A percentile compares a stretch with the other conserved stretches of the same genome.
Evolutionary conservation across 495 filamentous ascomycete species (phyloP).

Genomic region (Aspergillus asperescens): DNA sequence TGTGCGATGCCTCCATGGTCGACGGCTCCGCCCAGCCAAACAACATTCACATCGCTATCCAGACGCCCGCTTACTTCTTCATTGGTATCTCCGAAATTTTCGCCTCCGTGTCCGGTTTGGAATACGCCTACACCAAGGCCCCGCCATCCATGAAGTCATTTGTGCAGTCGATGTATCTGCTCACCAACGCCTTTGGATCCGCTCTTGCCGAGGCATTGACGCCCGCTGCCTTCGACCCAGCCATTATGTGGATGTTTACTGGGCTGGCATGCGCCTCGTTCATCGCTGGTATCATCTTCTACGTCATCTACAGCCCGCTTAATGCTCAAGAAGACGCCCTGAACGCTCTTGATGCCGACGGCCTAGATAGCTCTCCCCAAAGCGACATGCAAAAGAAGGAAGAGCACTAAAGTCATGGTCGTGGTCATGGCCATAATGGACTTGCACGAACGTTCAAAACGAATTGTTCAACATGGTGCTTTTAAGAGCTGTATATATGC

Average conservation of each 20-base stretch:
- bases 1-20: conserved; percentile 28
- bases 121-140: conserved; percentile 81
- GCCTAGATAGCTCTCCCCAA: conserved; percentile 14
- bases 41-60: conserved; percentile 60
- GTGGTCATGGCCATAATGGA: too few relatives aligned
- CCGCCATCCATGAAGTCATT: conserved; percentile 79
- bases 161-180: conserved; percentile 67
- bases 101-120: conserved; percentile 62
- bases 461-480: background rate
- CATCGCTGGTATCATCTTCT: conserved; percentile 43
- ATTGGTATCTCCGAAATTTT: conserved; percentile 72
- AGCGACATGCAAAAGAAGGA: conserved; percentile 5
- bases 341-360: conserved; percentile 41
- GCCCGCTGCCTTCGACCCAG: conserved; percentile 63
- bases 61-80: conserved; percentile 64
- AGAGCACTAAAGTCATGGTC: conserved; percentile 1
- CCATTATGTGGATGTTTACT: conserved; percentile 64
- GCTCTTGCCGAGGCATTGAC: conserved; percentile 68
- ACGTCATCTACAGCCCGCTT: conserved; percentile 35
- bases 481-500: background rate
- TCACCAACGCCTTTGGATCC: conserved; percentile 66
- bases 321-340: conserved; percentile 44
- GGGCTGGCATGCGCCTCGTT: conserved; percentile 50
- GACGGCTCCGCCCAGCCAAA: conserved; percentile 37
- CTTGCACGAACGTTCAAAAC: background rate